These are phyloP conservation scores for Seminavis robusta DNA, from an alignment of 108 stramenopile genomes.

Conservation along the genomic window DNA sequence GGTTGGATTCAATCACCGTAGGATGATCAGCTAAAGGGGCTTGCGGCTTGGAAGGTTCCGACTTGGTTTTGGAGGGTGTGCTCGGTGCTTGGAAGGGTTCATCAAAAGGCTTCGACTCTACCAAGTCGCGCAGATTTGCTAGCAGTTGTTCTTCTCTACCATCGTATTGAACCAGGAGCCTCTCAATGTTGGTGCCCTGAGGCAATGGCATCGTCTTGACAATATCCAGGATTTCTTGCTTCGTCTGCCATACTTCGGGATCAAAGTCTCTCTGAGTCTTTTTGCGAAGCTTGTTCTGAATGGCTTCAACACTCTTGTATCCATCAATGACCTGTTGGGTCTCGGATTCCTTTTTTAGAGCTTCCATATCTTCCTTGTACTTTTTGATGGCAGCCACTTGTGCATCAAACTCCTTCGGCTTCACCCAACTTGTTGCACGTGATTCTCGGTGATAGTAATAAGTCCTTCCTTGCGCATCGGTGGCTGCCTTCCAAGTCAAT, in stretches of 20 bases:
- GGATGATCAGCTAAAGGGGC: no score
- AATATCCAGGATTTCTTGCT: constrained; percentile 9
- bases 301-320: not conserved
- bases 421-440: constrained; percentile 64
- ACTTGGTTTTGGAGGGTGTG: no score
- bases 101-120: constrained; percentile 32
- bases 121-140: constrained; percentile 14
- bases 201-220: constrained; percentile 19
- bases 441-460: constrained; percentile 74
- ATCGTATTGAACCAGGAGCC: constrained; percentile 17
- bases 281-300: not conserved
- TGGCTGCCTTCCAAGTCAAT: constrained; percentile 47
- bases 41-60: no score
- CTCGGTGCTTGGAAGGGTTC: constrained; percentile 22
- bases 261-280: constrained; percentile 11
- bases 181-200: constrained; percentile 5
- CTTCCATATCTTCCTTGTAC: constrained; percentile 15
- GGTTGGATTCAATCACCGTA: no score
- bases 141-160: constrained; percentile 30
- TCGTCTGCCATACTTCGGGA: constrained; percentile 6
- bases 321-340: not conserved
- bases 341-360: not conserved
- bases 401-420: constrained; percentile 45
- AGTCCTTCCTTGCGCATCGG: constrained; percentile 51
- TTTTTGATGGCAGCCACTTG: constrained; percentile 6